Conservation (phyloP, 2,329 filamentous ascomycete species). For the Cladosporium sp. region DNA sequence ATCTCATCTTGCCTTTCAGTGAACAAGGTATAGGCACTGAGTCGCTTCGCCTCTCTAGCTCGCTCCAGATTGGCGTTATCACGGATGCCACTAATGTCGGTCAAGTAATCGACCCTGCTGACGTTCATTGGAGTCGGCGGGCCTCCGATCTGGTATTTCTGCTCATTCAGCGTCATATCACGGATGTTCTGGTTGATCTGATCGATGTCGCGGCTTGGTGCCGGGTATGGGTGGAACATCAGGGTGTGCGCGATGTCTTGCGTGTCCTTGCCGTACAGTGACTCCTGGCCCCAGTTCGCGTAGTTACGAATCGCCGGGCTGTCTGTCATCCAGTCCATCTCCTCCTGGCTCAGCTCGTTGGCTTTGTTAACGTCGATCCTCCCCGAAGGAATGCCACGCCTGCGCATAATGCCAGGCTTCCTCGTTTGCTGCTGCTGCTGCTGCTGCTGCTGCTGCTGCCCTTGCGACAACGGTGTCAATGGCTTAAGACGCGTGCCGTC, state of each 20-base stretch:
- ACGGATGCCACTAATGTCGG: conserved; percentile 6
- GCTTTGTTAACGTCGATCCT: not conserved
- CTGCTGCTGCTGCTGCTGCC: too few species aligned
- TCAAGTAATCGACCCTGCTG: not conserved
- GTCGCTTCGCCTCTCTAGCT: conserved; percentile 10
- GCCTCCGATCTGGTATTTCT: not conserved
- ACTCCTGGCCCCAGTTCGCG: conserved; percentile 3
- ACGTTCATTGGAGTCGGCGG: not conserved
- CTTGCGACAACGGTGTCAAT: not conserved
- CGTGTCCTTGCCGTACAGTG: not conserved
- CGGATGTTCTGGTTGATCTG: not conserved
- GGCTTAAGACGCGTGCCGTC: not conserved
- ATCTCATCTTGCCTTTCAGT: conserved; percentile 1
- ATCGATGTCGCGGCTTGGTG: conserved; percentile 3
- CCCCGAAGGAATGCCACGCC: not conserved
- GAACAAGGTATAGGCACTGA: conserved; percentile 9
- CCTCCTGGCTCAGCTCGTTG: not conserved
- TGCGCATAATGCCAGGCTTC: not conserved
- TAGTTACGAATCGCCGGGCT: conserved; percentile 16
- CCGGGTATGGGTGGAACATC: conserved; percentile 2
- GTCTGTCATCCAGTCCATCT: conserved; percentile 16
- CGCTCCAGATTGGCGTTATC: conserved; percentile 7
- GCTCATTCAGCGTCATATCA: conserved; percentile 4
- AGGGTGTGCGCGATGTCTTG: not conserved
- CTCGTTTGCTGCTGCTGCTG: not conserved